Percentiles rank a stretch among this genome's conserved stretches.
These are phyloP conservation scores for Colletotrichum sp. DNA, from an alignment of 2,329 filamentous ascomycete species.

Conservation along the genomic window DNA sequence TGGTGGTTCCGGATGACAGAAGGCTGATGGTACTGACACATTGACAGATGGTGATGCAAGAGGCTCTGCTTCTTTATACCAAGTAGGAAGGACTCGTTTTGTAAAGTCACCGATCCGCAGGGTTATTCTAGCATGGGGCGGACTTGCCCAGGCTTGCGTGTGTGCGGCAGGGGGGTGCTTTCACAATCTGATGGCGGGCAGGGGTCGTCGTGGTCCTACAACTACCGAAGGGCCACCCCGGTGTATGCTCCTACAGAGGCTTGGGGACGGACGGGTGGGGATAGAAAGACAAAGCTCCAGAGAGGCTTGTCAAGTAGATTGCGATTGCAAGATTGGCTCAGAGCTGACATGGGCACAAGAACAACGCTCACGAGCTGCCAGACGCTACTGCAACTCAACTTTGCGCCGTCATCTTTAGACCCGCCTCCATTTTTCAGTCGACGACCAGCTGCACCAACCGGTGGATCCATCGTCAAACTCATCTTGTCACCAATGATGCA, in stretches of 20 bases:
- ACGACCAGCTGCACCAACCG: not conserved
- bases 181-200: slow-evolving; percentile 2
- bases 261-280: not conserved
- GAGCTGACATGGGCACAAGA: not conserved
- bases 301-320: slow-evolving; percentile 9
- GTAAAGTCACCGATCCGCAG: slow-evolving; percentile 10
- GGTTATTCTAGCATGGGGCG: not conserved
- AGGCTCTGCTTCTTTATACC: slow-evolving; percentile 21
- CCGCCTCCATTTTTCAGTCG: not conserved
- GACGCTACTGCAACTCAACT: slow-evolving; percentile 3
- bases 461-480: slow-evolving; percentile 18
- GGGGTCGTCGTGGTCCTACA: slow-evolving; percentile 3
- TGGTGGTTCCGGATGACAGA: slow-evolving; percentile 11
- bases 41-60: slow-evolving; percentile 6
- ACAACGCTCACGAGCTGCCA: not conserved
- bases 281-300: not conserved
- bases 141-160: slow-evolving; percentile 14
- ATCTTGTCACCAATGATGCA: slow-evolving; percentile 19
- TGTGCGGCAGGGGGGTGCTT: slow-evolving; percentile 10
- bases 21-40: not conserved
- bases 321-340: slow-evolving; percentile 5
- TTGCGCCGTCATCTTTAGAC: not conserved
- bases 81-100: not conserved
- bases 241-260: slow-evolving; percentile 6
- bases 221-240: slow-evolving; percentile 11